Evolutionary conservation across 164 flowering plant species (phyloP).

Genomic region (Stephania japonica): DNA sequence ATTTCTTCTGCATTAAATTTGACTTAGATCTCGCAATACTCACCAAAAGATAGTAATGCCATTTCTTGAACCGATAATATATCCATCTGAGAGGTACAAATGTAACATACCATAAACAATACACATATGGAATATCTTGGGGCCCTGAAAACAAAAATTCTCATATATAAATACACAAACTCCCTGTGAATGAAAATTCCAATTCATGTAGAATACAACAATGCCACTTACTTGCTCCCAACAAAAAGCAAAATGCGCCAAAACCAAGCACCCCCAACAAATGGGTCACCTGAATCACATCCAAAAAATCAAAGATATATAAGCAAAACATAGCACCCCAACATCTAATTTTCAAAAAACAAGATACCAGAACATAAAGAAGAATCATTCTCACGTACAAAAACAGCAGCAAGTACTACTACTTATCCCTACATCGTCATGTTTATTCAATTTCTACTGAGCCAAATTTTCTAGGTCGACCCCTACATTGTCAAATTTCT

Average conservation of each 20-base stretch:
- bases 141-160: constrained; percentile 51
- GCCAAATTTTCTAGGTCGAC: no score
- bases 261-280: constrained; percentile 83
- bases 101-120: constrained; percentile 76
- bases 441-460: no score
- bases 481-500: no score
- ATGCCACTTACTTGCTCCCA: constrained; percentile 78
- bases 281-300: constrained; percentile 69
- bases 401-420: no score
- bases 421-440: no score
- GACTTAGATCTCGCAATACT: constrained; percentile 23
- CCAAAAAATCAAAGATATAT: background rate
- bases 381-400: background rate
- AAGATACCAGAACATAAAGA: constrained; percentile 3
- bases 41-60: constrained; percentile 97
- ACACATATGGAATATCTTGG: constrained; percentile 83
- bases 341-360: background rate
- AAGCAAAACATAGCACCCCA: background rate
- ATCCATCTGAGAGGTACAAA: constrained; percentile 97
- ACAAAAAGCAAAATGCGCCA: constrained; percentile 82
- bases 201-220: background rate
- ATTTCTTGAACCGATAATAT: constrained; percentile 94
- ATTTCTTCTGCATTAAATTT: background rate
- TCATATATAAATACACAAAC: background rate
- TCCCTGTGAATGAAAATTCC: background rate